Evolutionary conservation across 345 rosid species (phyloP).

Genomic region (Salix caprea): DNA sequence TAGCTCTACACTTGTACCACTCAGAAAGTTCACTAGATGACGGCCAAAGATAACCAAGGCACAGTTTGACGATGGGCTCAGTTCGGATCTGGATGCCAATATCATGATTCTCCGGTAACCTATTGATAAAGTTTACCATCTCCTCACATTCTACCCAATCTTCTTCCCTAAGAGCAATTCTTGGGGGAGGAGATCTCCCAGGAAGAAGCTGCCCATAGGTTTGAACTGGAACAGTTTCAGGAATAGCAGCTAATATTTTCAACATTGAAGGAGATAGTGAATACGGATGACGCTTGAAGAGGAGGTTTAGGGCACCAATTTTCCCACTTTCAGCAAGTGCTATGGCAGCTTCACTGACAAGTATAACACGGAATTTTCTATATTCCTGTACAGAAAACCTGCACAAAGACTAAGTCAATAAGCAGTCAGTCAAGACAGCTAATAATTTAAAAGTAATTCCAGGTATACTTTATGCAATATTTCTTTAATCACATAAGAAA

Average conservation of each 20-base stretch:
- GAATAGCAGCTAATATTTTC: conserved; percentile 71
- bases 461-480: background rate
- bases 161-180: conserved; percentile 71
- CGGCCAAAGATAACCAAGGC: conserved; percentile 63
- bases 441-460: background rate
- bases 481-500: background rate
- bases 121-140: conserved; percentile 58
- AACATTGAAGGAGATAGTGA: conserved; percentile 60
- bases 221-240: conserved; percentile 86
- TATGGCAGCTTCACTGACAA: conserved; percentile 63
- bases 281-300: conserved; percentile 93
- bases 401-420: conserved; percentile 49
- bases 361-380: conserved; percentile 63
- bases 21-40: conserved; percentile 54
- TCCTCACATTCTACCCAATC: conserved; percentile 97
- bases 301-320: conserved; percentile 86
- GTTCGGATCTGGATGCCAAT: conserved; percentile 51
- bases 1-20: conserved; percentile 88
- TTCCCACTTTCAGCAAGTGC: conserved; percentile 89
- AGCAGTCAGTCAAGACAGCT: conserved; percentile 22
- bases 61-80: conserved; percentile 63
- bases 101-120: conserved; percentile 49
- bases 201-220: conserved; percentile 94
- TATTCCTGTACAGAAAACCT: conserved; percentile 92
- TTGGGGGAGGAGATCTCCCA: conserved; percentile 63